A percentile compares a stretch with the other conserved stretches of the same genome.
Conservation (phyloP, 352 stramenopile genomes). For the Halophytophthora polymorphica region DNA sequence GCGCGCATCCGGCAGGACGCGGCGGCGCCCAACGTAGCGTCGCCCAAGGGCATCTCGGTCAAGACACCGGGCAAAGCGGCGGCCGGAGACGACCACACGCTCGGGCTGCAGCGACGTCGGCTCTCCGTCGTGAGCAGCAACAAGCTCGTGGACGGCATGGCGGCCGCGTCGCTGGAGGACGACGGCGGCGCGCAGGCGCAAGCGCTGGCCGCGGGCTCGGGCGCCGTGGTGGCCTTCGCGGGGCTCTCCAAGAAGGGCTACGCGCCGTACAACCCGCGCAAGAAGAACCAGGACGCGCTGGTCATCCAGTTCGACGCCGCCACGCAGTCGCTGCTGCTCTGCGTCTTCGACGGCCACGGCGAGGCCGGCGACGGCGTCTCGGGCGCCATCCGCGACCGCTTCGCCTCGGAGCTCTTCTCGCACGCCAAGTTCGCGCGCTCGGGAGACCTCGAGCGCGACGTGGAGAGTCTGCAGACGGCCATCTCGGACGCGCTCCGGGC, state of each 20-base stretch:
- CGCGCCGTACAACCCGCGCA: constrained; percentile 93
- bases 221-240: constrained; percentile 62
- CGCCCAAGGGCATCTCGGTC: constrained; percentile 74
- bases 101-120: constrained; percentile 59
- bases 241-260: constrained; percentile 84
- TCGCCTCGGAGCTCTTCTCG: constrained; percentile 89
- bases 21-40: constrained; percentile 67
- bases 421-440: constrained; percentile 77
- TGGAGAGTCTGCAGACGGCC: constrained; percentile 46
- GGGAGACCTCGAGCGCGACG: constrained; percentile 55
- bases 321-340: constrained; percentile 93
- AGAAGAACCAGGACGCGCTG: constrained; percentile 98
- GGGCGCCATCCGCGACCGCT: constrained; percentile 84
- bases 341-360: constrained; percentile 96
- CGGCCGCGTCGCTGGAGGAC: constrained; percentile 55
- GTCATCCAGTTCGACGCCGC: constrained; percentile 92
- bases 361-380: constrained; percentile 94
- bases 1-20: constrained; percentile 54
- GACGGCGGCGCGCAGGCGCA: constrained; percentile 37
- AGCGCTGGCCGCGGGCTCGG: constrained; percentile 51
- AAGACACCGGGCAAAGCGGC: constrained; percentile 56
- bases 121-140: constrained; percentile 80
- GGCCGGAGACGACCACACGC: constrained; percentile 43
- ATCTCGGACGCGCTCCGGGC: constrained; percentile 49
- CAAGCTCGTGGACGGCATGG: constrained; percentile 78